Evolutionary conservation across 345 rosid species (phyloP).

Genomic region (Salix purpurea): DNA sequence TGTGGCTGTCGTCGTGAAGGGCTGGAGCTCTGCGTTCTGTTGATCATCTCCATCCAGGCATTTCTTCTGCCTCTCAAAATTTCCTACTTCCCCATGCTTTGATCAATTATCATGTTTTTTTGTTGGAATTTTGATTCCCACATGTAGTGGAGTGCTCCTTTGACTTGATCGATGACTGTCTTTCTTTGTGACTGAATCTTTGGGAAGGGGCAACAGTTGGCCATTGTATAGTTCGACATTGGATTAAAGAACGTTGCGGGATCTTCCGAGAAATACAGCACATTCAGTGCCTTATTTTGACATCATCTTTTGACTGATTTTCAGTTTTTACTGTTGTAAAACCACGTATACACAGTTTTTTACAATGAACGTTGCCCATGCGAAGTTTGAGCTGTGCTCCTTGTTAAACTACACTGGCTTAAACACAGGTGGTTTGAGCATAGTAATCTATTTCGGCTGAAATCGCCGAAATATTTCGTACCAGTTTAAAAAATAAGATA

Average conservation of each 20-base stretch:
- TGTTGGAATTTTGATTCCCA: background rate
- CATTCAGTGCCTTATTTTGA: background rate
- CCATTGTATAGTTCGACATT: background rate
- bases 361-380: background rate
- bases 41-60: background rate
- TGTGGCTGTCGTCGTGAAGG: constrained; percentile 34
- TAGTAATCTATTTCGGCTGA: too few relatives aligned
- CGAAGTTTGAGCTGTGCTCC: background rate
- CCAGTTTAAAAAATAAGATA: too few relatives aligned
- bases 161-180: background rate
- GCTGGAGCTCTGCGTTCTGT: background rate
- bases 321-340: too few relatives aligned
- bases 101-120: background rate
- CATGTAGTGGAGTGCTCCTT: background rate
- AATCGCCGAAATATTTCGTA: too few relatives aligned
- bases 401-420: background rate
- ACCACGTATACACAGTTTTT: too few relatives aligned
- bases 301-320: too few relatives aligned
- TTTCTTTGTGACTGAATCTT: background rate
- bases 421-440: too few relatives aligned
- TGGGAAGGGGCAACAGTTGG: background rate
- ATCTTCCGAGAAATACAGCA: background rate
- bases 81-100: background rate
- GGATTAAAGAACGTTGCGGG: background rate
- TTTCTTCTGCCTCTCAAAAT: background rate